phyloP scores from a whole-genome alignment of 345 rosid species.

The Salix exigua region DNA sequence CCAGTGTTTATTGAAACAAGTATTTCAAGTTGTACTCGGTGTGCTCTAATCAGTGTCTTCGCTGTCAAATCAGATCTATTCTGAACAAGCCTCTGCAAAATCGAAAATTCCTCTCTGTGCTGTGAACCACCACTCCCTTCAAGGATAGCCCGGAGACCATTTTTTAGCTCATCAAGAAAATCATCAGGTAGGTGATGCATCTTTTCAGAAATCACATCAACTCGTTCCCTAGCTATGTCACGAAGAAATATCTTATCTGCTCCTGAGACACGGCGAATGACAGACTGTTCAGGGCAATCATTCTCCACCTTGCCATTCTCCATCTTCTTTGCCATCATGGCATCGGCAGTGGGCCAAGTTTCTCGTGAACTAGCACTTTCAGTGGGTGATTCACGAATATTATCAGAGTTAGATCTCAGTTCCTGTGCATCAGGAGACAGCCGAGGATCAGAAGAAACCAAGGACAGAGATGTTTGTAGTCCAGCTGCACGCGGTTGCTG shows the following conservation, averaged over 20 bases:
- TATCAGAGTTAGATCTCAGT: constrained; percentile 64
- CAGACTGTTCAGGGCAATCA: constrained; percentile 64
- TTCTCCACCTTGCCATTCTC: constrained; percentile 64
- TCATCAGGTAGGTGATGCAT: constrained; percentile 72
- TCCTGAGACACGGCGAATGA: constrained; percentile 55
- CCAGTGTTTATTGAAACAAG: constrained; percentile 88
- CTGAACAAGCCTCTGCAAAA: constrained; percentile 77
- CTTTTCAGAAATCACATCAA: constrained; percentile 70
- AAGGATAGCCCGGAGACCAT: constrained; percentile 61
- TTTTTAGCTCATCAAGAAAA: constrained; percentile 76
- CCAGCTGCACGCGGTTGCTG: constrained; percentile 66
- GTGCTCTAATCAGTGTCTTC: constrained; percentile 74
- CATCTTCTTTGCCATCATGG: constrained; percentile 53
- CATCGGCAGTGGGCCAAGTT: constrained; percentile 84
- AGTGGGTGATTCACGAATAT: constrained; percentile 82
- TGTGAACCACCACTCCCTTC: constrained; percentile 86
- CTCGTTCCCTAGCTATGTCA: constrained; percentile 85
- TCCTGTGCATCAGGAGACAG: constrained; percentile 56
- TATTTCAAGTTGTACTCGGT: constrained; percentile 77
- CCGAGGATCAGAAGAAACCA: constrained; percentile 64
- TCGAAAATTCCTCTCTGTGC: constrained; percentile 68
- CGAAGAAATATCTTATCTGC: constrained; percentile 71
- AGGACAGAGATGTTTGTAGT: constrained; percentile 59
- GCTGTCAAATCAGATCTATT: constrained; percentile 74
- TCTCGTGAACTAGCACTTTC: constrained; percentile 97